Evolutionary conservation across 2,329 filamentous ascomycete species (phyloP).

Genomic region (Tolypocladium guangdongense): DNA sequence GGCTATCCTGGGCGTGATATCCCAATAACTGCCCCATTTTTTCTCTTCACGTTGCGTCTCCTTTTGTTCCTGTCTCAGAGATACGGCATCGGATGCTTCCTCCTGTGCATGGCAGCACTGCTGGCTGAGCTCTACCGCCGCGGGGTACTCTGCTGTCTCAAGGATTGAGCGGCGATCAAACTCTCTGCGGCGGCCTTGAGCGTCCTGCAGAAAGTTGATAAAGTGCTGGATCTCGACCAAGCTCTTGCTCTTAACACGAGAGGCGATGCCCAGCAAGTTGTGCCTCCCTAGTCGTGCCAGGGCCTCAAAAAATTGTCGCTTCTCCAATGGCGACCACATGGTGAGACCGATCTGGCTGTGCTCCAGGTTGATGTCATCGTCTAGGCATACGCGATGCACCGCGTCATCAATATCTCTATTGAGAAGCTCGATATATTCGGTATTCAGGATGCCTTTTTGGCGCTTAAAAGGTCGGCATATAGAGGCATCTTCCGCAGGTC

Average conservation of each 20-base stretch:
- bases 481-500: conserved; percentile 13
- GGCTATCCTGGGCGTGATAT: conserved; percentile 39
- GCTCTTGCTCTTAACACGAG: conserved; percentile 58
- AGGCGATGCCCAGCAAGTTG: conserved; percentile 50
- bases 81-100: conserved; percentile 53
- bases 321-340: conserved; percentile 61
- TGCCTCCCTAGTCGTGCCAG: conserved; percentile 53
- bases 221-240: conserved; percentile 64
- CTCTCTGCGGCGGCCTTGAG: conserved; percentile 27
- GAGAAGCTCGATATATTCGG: conserved; percentile 37
- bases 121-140: conserved; percentile 60
- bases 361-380: conserved; percentile 20
- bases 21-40: conserved; percentile 55
- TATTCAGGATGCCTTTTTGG: conserved; percentile 29
- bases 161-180: conserved; percentile 22
- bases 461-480: conserved; percentile 31
- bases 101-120: conserved; percentile 58
- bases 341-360: conserved; percentile 55
- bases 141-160: conserved; percentile 48
- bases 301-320: conserved; percentile 55
- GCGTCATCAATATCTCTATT: conserved; percentile 50
- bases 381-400: conserved; percentile 23
- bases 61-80: conserved; percentile 49
- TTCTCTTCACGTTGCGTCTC: conserved; percentile 49
- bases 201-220: conserved; percentile 48